Evolutionary conservation across 257 asterid genomes (phyloP), one percentile per base, ranked within the genome.

Genomic region (Forsythia suspensa): DNA sequence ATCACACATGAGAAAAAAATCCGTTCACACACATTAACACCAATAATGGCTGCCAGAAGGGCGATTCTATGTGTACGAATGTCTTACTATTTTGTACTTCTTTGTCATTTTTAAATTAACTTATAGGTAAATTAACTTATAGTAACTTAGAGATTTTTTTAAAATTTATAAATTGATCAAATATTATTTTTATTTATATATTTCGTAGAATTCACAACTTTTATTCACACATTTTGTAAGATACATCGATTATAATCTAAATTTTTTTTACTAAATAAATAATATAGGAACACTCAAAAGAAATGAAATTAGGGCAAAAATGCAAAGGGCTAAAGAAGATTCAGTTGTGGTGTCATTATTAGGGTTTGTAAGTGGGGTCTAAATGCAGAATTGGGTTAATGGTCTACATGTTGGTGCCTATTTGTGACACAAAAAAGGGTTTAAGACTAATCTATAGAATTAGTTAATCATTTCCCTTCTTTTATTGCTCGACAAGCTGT

Each of bases 401-500:
- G 89, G 91, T 82, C 83, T 86, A 86, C 87, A 85, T 81, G 89
- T 82, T 82, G 87, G 87, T 84, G 86, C 74, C 83, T 77, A 77
- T 18, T 79, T 82, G 87, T 71, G 85, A 86, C 91, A 85, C 37
- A 68, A 80, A 81, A 76, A 77, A 82, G 87, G 86, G 82, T 82
- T 51, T 82, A 75, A 85, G 78, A 75, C 82, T 76, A 84, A 86
- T 75, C 42, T 3, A 69, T 80, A 77, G 79, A 78, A 86, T 84
- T 85, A 82, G 69, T 87, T 80, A 79, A 82, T 75, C 69, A 78
- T 76, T 76, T 70, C 38, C 36, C 57, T 82, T 75, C 77, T 74
- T 55, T 20, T 88, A 84, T 83, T 87, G 91, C 91, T 87, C 80
- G 89, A 90, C 91, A 90, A 89, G 83, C 71, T 86, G 87, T 85